Evolutionary conservation across 495 filamentous ascomycete species (phyloP), one percentile per base, ranked within the genome.

Genomic region (Xylaria castorea): DNA sequence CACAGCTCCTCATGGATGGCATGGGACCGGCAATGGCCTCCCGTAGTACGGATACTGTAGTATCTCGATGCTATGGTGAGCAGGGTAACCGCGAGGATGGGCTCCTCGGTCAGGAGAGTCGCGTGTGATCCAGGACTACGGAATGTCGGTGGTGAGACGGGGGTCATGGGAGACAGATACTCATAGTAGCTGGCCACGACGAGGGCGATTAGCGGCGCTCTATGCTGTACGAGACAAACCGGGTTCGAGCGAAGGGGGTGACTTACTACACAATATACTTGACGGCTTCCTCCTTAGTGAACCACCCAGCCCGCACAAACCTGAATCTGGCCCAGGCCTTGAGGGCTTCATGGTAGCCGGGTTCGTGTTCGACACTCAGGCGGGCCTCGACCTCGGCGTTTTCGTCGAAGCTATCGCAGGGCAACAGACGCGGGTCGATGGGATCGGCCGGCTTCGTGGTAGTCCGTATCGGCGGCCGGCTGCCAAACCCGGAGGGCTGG

Each of bases 1-100:
- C 96, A 99, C n/a, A 99, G 88, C 80, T 94, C 91, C 73, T 97
- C 94, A 76, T 98, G 96, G 66, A 99, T 97, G 69, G 93, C 92
- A 74, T 94, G 94, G 0, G 93, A 92, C 51, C 96, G 90, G 51
- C 93, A 96, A 73, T 89, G 85, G 3, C 92, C 91, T 5, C 97
- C 97, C 1, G 94, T 89, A n/a, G 92, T 91, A 32, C 90, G 86
- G 22, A 97, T 90, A 70, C 87, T 88, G 78, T 91, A 88, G 78
- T 98, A 96, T 27, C 96, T 88, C 18, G 95, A 97, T 2, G 96
- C 89, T 63, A 97, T 95, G 0, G 95, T 96, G 42, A 99, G 87
- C 16, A 99, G 88, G 0, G 94, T 97, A 18, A 98, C 91, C 1
- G 92, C 91, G 30, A 99, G 85, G 74, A 98, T 94, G 1, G 96